These are phyloP conservation scores for Lasiodiplodia hormozganensis DNA, from an alignment of 2,329 filamentous ascomycete genomes.

Conservation along the genomic window DNA sequence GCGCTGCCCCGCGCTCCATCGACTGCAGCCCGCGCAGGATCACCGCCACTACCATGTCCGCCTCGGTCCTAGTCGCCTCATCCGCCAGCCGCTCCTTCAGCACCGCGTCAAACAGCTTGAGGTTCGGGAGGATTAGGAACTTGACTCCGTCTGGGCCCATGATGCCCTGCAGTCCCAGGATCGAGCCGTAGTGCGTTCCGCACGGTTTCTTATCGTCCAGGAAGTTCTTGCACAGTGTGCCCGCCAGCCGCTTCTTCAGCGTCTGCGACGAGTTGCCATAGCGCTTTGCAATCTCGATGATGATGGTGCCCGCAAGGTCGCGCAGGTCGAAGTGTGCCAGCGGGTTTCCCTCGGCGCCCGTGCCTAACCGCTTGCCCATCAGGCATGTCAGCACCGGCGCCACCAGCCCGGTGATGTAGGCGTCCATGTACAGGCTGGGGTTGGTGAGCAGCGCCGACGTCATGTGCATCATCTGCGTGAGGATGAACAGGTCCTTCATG, in stretches of 20 bases:
- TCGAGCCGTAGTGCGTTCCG: slow-evolving; percentile 85
- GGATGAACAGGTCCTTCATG: slow-evolving; percentile 85
- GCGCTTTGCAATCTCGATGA: slow-evolving; percentile 79
- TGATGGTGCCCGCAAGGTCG: slow-evolving; percentile 81
- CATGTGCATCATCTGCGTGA: slow-evolving; percentile 92
- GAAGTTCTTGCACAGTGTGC: slow-evolving; percentile 92
- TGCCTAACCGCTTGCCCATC: slow-evolving; percentile 80
- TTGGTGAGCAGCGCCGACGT: slow-evolving; percentile 85
- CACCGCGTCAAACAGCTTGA: slow-evolving; percentile 68
- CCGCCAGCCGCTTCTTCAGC: slow-evolving; percentile 84
- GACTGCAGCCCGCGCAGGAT: slow-evolving; percentile 63
- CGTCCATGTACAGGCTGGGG: slow-evolving; percentile 75
- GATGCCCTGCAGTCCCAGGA: slow-evolving; percentile 79
- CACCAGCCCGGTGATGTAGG: slow-evolving; percentile 74
- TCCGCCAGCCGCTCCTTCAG: slow-evolving; percentile 64
- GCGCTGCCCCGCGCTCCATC: slow-evolving; percentile 48
- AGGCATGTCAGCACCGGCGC: slow-evolving; percentile 92
- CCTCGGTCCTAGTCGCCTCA: slow-evolving; percentile 63
- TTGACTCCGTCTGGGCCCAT: slow-evolving; percentile 73
- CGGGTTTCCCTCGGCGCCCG: slow-evolving; percentile 54
- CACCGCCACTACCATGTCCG: slow-evolving; percentile 65
- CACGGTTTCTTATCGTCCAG: slow-evolving; percentile 84
- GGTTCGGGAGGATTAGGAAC: slow-evolving; percentile 69
- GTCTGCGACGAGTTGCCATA: slow-evolving; percentile 82
- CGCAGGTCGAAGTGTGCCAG: slow-evolving; percentile 75